A percentile compares a stretch with the other conserved stretches of the same genome.
These are phyloP conservation scores for Madurella fahalii DNA, from an alignment of 2,329 filamentous ascomycete genomes.

Conservation along the genomic window DNA sequence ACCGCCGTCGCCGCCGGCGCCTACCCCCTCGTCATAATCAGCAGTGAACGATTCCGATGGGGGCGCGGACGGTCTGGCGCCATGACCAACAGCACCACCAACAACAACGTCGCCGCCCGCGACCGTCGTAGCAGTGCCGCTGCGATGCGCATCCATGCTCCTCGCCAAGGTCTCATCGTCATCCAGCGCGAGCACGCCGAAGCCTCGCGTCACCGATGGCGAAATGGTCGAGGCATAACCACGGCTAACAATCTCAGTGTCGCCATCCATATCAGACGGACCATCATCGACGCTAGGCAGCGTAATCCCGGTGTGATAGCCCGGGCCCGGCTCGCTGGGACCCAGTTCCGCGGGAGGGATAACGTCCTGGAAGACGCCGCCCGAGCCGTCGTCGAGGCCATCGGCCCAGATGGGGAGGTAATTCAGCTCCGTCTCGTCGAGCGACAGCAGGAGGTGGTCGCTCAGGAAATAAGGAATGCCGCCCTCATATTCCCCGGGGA, in stretches of 20 bases:
- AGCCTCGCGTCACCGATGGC: constrained; percentile 27
- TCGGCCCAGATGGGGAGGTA: constrained; percentile 65
- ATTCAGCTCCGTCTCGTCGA: constrained; percentile 55
- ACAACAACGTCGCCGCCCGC: constrained; percentile 18
- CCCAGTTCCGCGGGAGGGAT: constrained; percentile 43
- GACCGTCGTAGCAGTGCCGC: constrained; percentile 31
- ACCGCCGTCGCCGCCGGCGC: constrained; percentile 24
- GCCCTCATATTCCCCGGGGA: constrained; percentile 22
- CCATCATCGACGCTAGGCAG: constrained; percentile 19
- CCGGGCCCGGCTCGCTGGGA: constrained; percentile 44
- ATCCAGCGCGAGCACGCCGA: constrained; percentile 33
- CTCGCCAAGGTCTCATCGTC: constrained; percentile 28
- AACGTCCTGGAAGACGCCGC: constrained; percentile 43
- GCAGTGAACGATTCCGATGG: constrained; percentile 35
- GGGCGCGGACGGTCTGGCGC: constrained; percentile 10
- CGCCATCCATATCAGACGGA: constrained; percentile 24
- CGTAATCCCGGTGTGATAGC: constrained; percentile 43
- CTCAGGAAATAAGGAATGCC: constrained; percentile 36
- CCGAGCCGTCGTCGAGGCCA: constrained; percentile 48
- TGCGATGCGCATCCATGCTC: constrained; percentile 38
- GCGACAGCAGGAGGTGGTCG: constrained; percentile 47
- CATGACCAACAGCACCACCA: neutral
- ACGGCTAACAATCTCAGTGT: constrained; percentile 10
- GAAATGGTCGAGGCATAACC: constrained; percentile 29
- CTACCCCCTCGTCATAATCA: constrained; percentile 10